Evolutionary conservation across 2,329 filamentous ascomycete species (phyloP), one percentile per base, ranked within the genome.

Genomic region (Xylaria sp.): DNA sequence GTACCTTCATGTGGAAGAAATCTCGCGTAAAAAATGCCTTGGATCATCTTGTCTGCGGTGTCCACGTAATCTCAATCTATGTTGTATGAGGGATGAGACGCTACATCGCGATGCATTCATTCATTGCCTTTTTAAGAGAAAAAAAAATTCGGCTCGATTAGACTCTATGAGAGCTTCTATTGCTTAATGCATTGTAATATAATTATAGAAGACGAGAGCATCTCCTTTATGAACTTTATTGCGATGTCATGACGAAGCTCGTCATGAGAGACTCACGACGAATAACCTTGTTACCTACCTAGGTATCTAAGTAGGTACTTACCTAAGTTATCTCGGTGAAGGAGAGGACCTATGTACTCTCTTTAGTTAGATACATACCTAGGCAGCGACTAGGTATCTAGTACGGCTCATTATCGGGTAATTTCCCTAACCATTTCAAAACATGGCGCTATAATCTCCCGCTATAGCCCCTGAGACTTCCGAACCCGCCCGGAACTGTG

Each of bases 1-100:
- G 33, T 54, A 88, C 89, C 89, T 83, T 90, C 84, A 73, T 89
- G 82, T 17, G 88, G 87, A 69, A 91, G 85, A 79, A 92, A 92
- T 53, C 89, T 83, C 55, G 89, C 89, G 77, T 90, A 91, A 74
- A 91, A 91, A 65, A 92, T 91, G 72, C 87, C 89, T 75, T 89
- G 87, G 61, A 92, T 91, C 87, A 90, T 90, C 73, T 73, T 79
- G 70, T 64, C 68, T 54, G 61, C 47, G 10, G 42, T 25, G 38
- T 38, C 15, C 9, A 36, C 38, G 22, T 42, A 53, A n/a, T 45
- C 31, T 59, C 39, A 39, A 49, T 27, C 10, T 53, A 15, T 47
- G 11, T 33, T 3, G 33, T 47, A 54, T 57, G 39, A 31, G 47
- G n/a, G n/a, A 44, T 44, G 15, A 59, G 56, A 31, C 39, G 57